phyloP scores from a whole-genome alignment of 768 basidiomycete genomes.

The Obba rivulosa region DNA sequence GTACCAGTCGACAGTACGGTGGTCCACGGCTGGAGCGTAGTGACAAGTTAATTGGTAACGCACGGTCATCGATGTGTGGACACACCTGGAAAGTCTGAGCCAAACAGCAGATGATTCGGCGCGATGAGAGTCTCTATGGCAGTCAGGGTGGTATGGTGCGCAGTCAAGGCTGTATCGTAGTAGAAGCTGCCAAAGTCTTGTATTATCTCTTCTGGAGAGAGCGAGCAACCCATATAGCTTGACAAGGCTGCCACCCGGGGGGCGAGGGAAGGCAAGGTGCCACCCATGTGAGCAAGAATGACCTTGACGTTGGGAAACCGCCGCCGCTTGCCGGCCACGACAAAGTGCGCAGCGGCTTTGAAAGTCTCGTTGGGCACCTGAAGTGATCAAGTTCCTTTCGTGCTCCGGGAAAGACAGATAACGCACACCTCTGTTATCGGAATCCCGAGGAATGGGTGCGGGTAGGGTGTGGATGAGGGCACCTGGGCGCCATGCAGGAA shows the following conservation, averaged over 20 bases:
- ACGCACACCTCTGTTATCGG: conserved; percentile 58
- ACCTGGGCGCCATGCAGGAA: conserved; percentile 72
- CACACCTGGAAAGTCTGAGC: conserved; percentile 74
- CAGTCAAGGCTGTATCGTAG: conserved; percentile 67
- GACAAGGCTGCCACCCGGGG: conserved; percentile 66
- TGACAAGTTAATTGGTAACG: neutral
- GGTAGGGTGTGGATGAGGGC: conserved; percentile 57
- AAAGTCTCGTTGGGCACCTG: conserved; percentile 80
- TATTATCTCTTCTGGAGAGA: conserved; percentile 61
- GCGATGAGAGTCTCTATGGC: conserved; percentile 47
- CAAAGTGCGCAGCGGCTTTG: conserved; percentile 75
- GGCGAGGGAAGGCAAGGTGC: conserved; percentile 58
- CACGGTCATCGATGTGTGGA: neutral
- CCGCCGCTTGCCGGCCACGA: conserved; percentile 66
- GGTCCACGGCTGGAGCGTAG: conserved; percentile 45
- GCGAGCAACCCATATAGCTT: conserved; percentile 60
- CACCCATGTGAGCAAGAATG: conserved; percentile 73
- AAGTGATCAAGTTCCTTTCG: neutral
- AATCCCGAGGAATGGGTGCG: conserved; percentile 58
- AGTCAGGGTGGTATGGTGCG: conserved; percentile 45
- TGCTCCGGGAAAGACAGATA: neutral
- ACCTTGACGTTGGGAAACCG: conserved; percentile 54
- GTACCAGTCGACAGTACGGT: conserved; percentile 55
- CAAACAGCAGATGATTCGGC: conserved; percentile 55
- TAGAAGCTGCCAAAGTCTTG: conserved; percentile 68